phyloP scores from a whole-genome alignment of 192 early-diverging fungal genomes.

The Backusella mclennaniae region DNA sequence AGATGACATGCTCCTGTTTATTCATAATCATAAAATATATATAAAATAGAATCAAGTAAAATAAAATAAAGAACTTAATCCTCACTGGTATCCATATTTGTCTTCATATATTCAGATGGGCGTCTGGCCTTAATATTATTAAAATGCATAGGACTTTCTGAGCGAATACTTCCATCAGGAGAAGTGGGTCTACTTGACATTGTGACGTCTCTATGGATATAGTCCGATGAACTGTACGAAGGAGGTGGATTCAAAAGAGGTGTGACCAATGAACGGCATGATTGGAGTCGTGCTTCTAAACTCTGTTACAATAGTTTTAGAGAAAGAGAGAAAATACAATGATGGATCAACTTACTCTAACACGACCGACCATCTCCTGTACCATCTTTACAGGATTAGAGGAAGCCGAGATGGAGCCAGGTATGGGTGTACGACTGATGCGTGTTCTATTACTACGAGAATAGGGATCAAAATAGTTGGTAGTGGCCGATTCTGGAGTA shows the following conservation, averaged over 20 bases:
- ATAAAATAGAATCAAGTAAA: too few species aligned
- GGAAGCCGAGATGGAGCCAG: constrained; percentile 22
- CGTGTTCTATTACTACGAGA: constrained; percentile 18
- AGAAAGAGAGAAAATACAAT: background rate
- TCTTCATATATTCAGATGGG: constrained; percentile 32
- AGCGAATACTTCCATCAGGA: constrained; percentile 20
- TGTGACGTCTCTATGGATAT: constrained; percentile 16
- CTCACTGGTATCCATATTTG: constrained; percentile 15
- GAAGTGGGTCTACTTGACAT: constrained; percentile 16
- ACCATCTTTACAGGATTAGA: constrained; percentile 66
- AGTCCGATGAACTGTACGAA: constrained; percentile 31
- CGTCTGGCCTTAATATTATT: constrained; percentile 31
- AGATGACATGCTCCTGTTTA: background rate
- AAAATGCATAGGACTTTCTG: constrained; percentile 25
- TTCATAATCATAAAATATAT: background rate
- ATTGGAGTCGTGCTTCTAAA: constrained; percentile 69
- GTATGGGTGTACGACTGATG: constrained; percentile 19
- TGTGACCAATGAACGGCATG: constrained; percentile 73
- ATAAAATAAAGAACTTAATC: background rate
- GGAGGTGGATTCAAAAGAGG: constrained; percentile 62
- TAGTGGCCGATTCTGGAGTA: constrained; percentile 14
- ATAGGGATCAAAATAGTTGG: constrained; percentile 27
- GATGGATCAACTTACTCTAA: constrained; percentile 52
- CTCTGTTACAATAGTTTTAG: constrained; percentile 37
- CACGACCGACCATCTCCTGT: constrained; percentile 75